Base-by-base conservation (phyloP, 768 basidiomycete genomes). In the Aureoboletus auriporus region DNA sequence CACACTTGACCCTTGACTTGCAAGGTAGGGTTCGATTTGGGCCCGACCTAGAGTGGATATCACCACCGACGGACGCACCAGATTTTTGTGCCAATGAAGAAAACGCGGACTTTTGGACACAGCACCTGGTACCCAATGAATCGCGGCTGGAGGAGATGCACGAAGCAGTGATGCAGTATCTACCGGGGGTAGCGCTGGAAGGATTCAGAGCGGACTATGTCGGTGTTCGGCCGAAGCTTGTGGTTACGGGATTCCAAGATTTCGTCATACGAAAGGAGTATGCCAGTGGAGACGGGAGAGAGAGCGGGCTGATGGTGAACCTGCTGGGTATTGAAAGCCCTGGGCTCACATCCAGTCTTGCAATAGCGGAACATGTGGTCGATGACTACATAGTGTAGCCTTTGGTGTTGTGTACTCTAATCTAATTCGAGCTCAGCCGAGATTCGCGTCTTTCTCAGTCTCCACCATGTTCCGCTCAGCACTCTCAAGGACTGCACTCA, bases 261-360 rank as follows among this genome's bases (percentile, higher is more conserved):
- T 97, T 96, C 60, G 67, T 83, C 8, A 72, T 92, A 62, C 76
- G 84, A 37, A 76, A 68, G 17, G 83, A 92, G 61, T 80, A 81
- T 58, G n/a, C n/a, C n/a, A n/a, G n/a, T n/a, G 75, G 80, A 1
- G 66, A 67, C n/a, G 65, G 59, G 8, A 71, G 60, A 53, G 61
- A 55, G 14, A 39, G 41, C 11, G 61, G 56, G 20, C 49, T 59
- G 50, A 84, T 98, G 83, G 76, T 97, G 56, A 93, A 83, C 62
- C 69, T 96, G 51, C 64, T 93, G 62, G 93, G 93, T 0, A 93
- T 98, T 52, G 93, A 96, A 63, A 90, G 86, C 53, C 95, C 95
- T 0, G 95, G 95, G 0, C 68, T 98, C 62, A 98, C 95, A 5
- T 79, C 87, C 9, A 80, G 80, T 58, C 76, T 98, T 55, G 93